These are phyloP conservation scores for Ogataea hybrid DNA, from an alignment of 1,139 yeast species.

Conservation along the genomic window DNA sequence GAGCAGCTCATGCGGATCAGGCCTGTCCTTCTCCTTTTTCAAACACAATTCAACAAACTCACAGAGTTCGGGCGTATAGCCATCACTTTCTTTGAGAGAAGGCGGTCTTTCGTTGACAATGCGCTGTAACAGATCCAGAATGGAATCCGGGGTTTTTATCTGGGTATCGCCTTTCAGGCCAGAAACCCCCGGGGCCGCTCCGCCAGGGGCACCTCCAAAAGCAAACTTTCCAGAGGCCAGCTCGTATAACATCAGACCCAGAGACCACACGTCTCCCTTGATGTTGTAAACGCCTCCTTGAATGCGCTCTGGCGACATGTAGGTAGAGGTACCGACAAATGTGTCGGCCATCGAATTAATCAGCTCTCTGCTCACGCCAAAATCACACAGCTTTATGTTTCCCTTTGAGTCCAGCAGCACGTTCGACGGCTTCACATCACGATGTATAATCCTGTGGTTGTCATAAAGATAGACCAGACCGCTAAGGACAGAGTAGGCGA, in stretches of 20 bases:
- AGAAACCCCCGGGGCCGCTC: slow-evolving; percentile 24
- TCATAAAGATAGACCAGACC: slow-evolving; percentile 83
- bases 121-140: slow-evolving; percentile 82
- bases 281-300: slow-evolving; percentile 92
- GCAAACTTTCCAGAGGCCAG: slow-evolving; percentile 81
- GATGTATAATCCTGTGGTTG: slow-evolving; percentile 81
- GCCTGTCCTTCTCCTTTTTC: slow-evolving; percentile 56
- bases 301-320: slow-evolving; percentile 97
- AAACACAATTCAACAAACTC: slow-evolving; percentile 69
- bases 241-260: slow-evolving; percentile 87
- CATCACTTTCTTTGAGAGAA: slow-evolving; percentile 40
- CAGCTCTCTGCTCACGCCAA: slow-evolving; percentile 90
- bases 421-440: slow-evolving; percentile 92
- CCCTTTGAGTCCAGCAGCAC: slow-evolving; percentile 74
- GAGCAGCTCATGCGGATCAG: slow-evolving; percentile 38
- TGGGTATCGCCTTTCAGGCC: slow-evolving; percentile 49
- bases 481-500: slow-evolving; percentile 72
- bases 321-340: slow-evolving; percentile 95
- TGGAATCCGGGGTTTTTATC: slow-evolving; percentile 52
- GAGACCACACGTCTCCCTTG: slow-evolving; percentile 95
- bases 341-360: slow-evolving; percentile 94
- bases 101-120: slow-evolving; percentile 96
- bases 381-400: slow-evolving; percentile 82
- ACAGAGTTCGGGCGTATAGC: slow-evolving; percentile 47
- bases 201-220: slow-evolving; percentile 37